Conservation (phyloP, 2,329 filamentous ascomycete genomes). For the Neurospora sp. region DNA sequence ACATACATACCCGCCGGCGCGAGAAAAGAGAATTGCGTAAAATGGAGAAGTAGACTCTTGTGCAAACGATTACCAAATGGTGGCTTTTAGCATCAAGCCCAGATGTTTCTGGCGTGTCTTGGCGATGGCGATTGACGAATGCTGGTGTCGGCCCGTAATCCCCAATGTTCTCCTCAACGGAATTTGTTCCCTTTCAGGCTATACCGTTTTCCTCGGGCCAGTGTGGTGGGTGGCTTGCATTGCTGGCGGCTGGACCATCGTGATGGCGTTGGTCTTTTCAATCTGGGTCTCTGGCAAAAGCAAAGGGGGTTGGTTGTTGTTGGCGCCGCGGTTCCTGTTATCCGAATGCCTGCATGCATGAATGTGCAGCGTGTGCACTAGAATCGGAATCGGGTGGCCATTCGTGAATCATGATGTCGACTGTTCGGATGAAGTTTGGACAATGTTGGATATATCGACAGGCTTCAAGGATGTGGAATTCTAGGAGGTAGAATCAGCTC, state of each 20-base stretch:
- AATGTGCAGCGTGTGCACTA: not conserved
- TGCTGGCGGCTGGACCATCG: not conserved
- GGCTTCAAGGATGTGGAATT: not conserved
- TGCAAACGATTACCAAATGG: not conserved
- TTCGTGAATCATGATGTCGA: not conserved
- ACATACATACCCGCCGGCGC: not conserved
- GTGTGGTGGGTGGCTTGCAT: not conserved
- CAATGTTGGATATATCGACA: not conserved
- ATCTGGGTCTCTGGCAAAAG: not conserved
- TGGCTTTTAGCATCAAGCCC: not conserved
- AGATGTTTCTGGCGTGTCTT: not conserved
- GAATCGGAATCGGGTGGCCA: not conserved
- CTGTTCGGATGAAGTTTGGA: not conserved
- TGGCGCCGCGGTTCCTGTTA: not conserved
- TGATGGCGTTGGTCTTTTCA: not conserved
- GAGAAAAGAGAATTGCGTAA: not conserved
- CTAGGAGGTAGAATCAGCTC: not conserved
- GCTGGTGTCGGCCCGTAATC: not conserved
- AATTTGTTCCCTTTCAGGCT: not conserved
- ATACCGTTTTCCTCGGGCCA: not conserved
- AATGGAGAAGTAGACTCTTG: not conserved
- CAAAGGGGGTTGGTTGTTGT: not conserved
- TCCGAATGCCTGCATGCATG: not conserved
- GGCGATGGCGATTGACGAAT: not conserved
- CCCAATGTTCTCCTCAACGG: not conserved